phyloP scores from a whole-genome alignment of 345 rosid genomes.

The Camelina neglecta region DNA sequence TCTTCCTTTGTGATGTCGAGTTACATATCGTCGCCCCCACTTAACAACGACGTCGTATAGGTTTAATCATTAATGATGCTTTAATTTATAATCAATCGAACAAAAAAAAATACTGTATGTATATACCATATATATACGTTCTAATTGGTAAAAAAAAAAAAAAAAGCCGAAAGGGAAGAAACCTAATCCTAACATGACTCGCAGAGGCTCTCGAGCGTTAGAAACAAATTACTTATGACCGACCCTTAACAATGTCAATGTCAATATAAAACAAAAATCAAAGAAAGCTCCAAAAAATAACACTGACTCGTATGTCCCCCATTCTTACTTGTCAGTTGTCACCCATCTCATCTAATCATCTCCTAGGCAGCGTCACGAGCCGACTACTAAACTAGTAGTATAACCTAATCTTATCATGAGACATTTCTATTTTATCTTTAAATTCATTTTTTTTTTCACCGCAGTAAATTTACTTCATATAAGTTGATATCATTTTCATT shows the following conservation, averaged over 20 bases:
- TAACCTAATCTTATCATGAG: conserved; percentile 22
- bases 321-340: conserved; percentile 46
- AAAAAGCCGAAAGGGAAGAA: background rate
- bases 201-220: background rate
- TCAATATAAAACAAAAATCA: background rate
- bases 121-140: background rate
- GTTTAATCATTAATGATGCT: background rate
- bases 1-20: conserved; percentile 32
- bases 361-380: conserved; percentile 45
- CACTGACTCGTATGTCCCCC: conserved; percentile 43
- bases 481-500: conserved; percentile 23
- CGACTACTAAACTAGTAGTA: conserved; percentile 11
- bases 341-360: conserved; percentile 36
- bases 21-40: conserved; percentile 34
- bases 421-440: background rate
- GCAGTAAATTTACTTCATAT: conserved; percentile 3
- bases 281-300: background rate
- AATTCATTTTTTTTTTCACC: background rate
- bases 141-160: background rate
- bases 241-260: background rate
- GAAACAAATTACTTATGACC: background rate
- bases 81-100: background rate
- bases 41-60: conserved; percentile 24
- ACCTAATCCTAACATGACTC: background rate
- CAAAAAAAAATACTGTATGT: background rate